Percentiles rank a stretch among this genome's conserved stretches.
phyloP scores from a whole-genome alignment of 768 basidiomycete genomes.

The Leucosporidium scottii region DNA sequence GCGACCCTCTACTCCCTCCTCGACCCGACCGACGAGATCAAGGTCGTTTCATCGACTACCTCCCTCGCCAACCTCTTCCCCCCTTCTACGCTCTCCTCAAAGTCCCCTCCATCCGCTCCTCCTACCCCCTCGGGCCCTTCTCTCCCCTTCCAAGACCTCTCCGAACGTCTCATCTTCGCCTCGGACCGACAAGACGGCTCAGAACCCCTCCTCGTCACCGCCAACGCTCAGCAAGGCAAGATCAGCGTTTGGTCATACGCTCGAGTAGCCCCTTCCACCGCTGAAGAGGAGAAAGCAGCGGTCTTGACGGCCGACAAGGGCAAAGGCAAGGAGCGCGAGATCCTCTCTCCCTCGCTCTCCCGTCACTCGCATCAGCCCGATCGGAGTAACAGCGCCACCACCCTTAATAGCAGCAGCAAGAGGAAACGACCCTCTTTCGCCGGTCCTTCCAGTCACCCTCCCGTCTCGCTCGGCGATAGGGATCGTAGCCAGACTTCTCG shows the following conservation, averaged over 20 bases:
- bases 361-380: neutral
- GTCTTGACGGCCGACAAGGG: neutral
- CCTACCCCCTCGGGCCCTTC: neutral
- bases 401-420: neutral
- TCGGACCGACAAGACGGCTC: neutral
- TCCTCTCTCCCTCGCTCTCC: neutral
- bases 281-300: neutral
- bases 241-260: conserved; percentile 23
- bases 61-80: neutral
- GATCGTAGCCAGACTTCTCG: no score
- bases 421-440: conserved; percentile 3
- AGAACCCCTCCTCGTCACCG: conserved; percentile 13
- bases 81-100: neutral
- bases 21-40: neutral
- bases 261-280: no score
- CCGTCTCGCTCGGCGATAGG: neutral
- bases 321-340: neutral
- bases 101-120: neutral
- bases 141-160: neutral
- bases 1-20: neutral
- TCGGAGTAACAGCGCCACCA: neutral
- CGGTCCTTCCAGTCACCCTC: neutral
- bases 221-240: conserved; percentile 2
- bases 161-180: conserved; percentile 18
- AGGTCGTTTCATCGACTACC: neutral